Percentiles rank a stretch among this genome's conserved stretches.
These are phyloP conservation scores for Cordyceps cateniannulata DNA, from an alignment of 2,329 filamentous ascomycete species.

Conservation along the genomic window DNA sequence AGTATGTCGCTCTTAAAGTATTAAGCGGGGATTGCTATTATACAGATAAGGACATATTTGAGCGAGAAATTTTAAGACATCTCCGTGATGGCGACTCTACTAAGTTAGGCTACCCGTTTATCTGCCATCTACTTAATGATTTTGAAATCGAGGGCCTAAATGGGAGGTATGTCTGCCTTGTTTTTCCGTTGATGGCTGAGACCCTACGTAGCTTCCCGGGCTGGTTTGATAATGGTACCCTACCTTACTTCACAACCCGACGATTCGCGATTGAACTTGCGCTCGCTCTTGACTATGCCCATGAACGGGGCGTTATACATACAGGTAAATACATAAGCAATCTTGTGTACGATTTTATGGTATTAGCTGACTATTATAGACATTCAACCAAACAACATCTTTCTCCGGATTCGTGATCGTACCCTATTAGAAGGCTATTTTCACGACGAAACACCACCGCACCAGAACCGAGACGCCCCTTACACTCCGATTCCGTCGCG, in stretches of 20 bases:
- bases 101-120: slow-evolving; percentile 1
- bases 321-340: too few relatives aligned
- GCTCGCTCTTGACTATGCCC: slow-evolving; percentile 17
- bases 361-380: slow-evolving; percentile 14
- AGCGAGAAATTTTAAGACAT: slow-evolving; percentile 18
- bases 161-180: slow-evolving; percentile 23
- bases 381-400: slow-evolving; percentile 20
- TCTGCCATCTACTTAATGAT: slow-evolving; percentile 18
- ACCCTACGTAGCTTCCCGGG: slow-evolving; percentile 17
- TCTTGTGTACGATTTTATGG: too few relatives aligned
- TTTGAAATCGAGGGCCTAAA: slow-evolving; percentile 26
- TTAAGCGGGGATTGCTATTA: slow-evolving; percentile 17
- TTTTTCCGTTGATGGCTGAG: slow-evolving; percentile 25
- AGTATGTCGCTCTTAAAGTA: slow-evolving; percentile 23
- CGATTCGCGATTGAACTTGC: slow-evolving; percentile 16
- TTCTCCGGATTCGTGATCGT: slow-evolving; percentile 18
- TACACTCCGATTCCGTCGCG: slow-evolving; percentile 13
- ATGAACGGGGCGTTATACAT: slow-evolving; percentile 18
- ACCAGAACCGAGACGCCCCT: not conserved
- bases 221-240: slow-evolving; percentile 13
- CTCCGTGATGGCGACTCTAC: slow-evolving; percentile 15
- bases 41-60: slow-evolving; percentile 13
- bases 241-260: slow-evolving; percentile 16
- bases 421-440: slow-evolving; percentile 16
- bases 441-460: not conserved